Evolutionary conservation across 2,329 filamentous ascomycete species (phyloP), one percentile per base, ranked within the genome.

Genomic region (Trichoderma sp.): DNA sequence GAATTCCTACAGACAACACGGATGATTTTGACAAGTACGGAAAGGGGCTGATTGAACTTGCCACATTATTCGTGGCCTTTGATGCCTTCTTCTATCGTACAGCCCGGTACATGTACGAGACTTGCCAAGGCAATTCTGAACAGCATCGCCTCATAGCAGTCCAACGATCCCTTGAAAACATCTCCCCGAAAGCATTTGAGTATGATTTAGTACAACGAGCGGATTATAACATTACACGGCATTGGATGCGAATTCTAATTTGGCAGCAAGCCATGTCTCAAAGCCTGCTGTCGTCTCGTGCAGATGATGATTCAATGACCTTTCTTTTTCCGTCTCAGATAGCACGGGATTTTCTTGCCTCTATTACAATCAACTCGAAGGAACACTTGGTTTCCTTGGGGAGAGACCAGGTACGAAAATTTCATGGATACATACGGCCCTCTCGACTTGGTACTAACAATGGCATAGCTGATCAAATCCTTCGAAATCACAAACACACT

Each of bases 401-500:
- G 19, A 63, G 67, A 58, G 67, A 64, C 4, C 67, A 68, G 27
- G 67, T 68, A 63, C 8, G 57, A 13, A 34, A 10, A 5, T 13
- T 22, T 10, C n/a, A 45, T 45, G 12, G 0, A 6, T 9, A 13
- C 2, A 8, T 27, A 32, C 12, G 22, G 15, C 15, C 12, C 13
- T 25, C 2, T 17, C 17, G 17, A 29, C 15, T 8, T 22, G 25
- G 9, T 27, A 13, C 66, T 67, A 29, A 67, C 37, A n/a, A 7
- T 3, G 9, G 13, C 2, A 34, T 42, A 68, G 66, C 34, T 64
- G 5, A 53, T 68, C 4, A 68, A 68, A 19, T 68, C 67, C 3
- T 68, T 68, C 13, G 59, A 68, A 68, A 58, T 68, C 39, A 64
- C 66, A 32, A 68, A 68, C 19, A 68, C 66, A 4, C 27, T 68